These are phyloP conservation scores for Capronia coronata DNA, from an alignment of 2,329 filamentous ascomycete species.

Conservation along the genomic window DNA sequence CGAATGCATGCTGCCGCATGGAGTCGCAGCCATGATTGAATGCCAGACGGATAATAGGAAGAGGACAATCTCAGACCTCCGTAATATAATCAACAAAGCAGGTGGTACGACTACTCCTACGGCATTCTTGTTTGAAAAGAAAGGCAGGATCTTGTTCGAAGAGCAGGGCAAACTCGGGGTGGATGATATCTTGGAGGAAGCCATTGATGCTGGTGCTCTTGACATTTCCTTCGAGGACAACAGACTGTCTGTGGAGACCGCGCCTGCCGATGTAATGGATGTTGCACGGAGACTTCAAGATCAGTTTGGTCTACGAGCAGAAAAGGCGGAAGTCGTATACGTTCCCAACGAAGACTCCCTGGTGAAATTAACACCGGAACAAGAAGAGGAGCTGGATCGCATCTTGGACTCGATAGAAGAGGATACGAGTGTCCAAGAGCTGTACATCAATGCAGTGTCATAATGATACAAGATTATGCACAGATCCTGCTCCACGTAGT, in stretches of 20 bases:
- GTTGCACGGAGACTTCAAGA: slow-evolving; percentile 59
- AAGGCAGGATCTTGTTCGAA: slow-evolving; percentile 67
- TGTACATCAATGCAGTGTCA: slow-evolving; percentile 61
- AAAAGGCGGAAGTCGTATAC: slow-evolving; percentile 77
- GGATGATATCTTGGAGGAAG: slow-evolving; percentile 70
- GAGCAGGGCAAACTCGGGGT: slow-evolving; percentile 48
- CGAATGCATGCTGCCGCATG: slow-evolving; percentile 43
- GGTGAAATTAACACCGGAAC: slow-evolving; percentile 54
- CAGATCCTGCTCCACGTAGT: neutral
- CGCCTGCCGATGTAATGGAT: slow-evolving; percentile 57
- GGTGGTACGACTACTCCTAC: slow-evolving; percentile 67
- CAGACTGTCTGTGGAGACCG: slow-evolving; percentile 63
- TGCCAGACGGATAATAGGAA: slow-evolving; percentile 76
- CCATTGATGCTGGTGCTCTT: slow-evolving; percentile 73
- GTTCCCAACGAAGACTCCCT: slow-evolving; percentile 73
- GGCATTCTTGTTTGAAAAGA: slow-evolving; percentile 76
- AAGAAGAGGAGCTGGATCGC: slow-evolving; percentile 51
- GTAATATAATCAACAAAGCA: slow-evolving; percentile 61
- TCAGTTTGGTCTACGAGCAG: slow-evolving; percentile 59
- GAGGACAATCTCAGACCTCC: slow-evolving; percentile 66
- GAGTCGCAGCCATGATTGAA: slow-evolving; percentile 57
- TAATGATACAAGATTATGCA: neutral
- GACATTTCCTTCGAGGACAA: slow-evolving; percentile 56
- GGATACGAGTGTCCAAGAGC: slow-evolving; percentile 64
- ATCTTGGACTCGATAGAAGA: slow-evolving; percentile 55